These are phyloP conservation scores for Boletus calvinii DNA, from an alignment of 1,284 basidiomycete species.

Conservation along the genomic window DNA sequence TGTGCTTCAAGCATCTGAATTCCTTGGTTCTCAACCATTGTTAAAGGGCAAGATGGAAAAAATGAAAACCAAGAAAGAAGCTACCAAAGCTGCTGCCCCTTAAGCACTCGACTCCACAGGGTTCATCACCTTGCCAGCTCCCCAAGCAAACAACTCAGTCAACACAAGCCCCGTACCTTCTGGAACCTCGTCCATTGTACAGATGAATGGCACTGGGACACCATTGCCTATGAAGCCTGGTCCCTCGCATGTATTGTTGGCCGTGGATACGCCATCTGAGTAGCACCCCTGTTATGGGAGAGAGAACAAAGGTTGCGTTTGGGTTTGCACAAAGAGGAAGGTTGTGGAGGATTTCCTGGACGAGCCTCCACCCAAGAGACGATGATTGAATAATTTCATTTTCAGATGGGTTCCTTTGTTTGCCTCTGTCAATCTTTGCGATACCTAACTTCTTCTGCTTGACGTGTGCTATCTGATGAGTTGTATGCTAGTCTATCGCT, in stretches of 20 bases:
- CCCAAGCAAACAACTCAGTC: constrained; percentile 41
- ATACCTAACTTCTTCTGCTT: too few relatives aligned
- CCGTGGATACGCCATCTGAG: constrained; percentile 46
- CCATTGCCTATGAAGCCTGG: constrained; percentile 66
- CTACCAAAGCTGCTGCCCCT: constrained; percentile 47
- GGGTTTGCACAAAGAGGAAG: constrained; percentile 78
- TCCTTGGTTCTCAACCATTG: constrained; percentile 73
- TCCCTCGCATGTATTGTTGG: constrained; percentile 71
- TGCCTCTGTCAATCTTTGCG: too few relatives aligned
- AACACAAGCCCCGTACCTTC: constrained; percentile 46
- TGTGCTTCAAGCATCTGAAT: constrained; percentile 76
- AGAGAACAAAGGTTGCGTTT: constrained; percentile 71
- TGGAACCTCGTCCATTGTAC: constrained; percentile 35
- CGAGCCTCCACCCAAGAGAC: constrained; percentile 47
- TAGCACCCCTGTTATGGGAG: constrained; percentile 55
- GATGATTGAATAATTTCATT: constrained; percentile 22
- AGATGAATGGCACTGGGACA: constrained; percentile 48
- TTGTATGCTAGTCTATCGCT: too few relatives aligned
- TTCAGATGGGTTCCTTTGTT: neutral
- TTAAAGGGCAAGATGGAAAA: constrained; percentile 76
- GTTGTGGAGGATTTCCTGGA: constrained; percentile 58
- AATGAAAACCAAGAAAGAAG: constrained; percentile 70
- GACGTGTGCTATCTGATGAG: too few relatives aligned
- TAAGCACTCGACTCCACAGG: constrained; percentile 51
- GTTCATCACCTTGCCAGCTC: constrained; percentile 70